Conservation (phyloP, 2,329 filamentous ascomycete species). For the Pseudogymnoascus sp. region DNA sequence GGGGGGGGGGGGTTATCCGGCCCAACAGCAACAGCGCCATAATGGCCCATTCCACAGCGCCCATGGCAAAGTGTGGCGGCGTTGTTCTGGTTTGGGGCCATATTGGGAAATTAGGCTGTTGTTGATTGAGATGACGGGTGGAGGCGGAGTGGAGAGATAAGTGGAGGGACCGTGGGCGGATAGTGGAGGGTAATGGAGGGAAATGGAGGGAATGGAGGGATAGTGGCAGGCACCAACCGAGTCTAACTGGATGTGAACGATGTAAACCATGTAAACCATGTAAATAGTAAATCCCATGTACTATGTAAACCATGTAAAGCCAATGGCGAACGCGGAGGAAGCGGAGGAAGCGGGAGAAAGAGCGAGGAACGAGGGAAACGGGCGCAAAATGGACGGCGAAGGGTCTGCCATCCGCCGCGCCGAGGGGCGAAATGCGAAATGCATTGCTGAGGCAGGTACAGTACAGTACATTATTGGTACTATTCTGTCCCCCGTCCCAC, state of each 20-base stretch:
- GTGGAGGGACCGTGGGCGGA: not conserved
- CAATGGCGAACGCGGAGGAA: too few species aligned
- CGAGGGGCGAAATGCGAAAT: too few species aligned
- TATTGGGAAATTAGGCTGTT: conserved; percentile 4
- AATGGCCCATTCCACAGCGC: not conserved
- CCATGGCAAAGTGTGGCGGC: not conserved
- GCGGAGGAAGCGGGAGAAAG: too few species aligned
- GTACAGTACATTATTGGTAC: too few species aligned
- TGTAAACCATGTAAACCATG: too few species aligned
- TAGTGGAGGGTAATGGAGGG: not conserved
- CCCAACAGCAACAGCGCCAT: not conserved
- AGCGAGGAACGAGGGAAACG: too few species aligned
- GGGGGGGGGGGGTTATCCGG: not conserved
- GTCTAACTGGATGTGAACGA: not conserved
- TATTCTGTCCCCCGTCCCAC: too few species aligned
- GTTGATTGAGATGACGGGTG: not conserved
- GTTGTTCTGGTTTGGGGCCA: conserved; percentile 4
- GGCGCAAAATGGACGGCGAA: too few species aligned
- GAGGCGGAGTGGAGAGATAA: not conserved
- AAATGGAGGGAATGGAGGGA: not conserved
- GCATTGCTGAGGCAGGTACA: too few species aligned
- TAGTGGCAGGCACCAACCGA: not conserved
- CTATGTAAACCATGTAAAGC: too few species aligned
- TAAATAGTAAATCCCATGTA: too few species aligned
- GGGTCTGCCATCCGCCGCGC: too few species aligned